These are phyloP conservation scores for Saksenaea vasiformis DNA, from an alignment of 371 early-diverging fungal species.

Conservation along the genomic window DNA sequence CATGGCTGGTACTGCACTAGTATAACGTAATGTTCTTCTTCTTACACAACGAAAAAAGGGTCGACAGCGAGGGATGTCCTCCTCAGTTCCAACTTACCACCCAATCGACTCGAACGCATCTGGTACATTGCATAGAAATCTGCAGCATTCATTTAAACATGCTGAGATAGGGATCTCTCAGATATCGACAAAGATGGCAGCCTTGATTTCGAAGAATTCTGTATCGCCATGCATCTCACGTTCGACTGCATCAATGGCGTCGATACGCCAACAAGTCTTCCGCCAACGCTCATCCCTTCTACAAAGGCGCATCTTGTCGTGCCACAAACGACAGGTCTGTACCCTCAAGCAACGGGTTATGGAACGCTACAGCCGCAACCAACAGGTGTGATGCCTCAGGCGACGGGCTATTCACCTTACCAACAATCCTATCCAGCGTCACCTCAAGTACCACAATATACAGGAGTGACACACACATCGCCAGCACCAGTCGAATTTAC, in stretches of 20 bases:
- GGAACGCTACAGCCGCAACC: conserved; percentile 28
- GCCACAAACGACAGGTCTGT: conserved; percentile 16
- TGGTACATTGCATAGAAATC: conserved; percentile 49
- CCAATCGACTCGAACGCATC: conserved; percentile 69
- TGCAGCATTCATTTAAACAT: background rate
- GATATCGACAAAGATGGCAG: conserved; percentile 90
- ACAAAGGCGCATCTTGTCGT: conserved; percentile 31
- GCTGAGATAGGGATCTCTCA: conserved; percentile 70
- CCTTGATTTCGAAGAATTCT: conserved; percentile 88
- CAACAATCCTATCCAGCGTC: conserved; percentile 23
- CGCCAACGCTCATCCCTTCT: conserved; percentile 53
- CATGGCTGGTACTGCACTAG: conserved; percentile 59
- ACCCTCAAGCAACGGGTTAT: conserved; percentile 36
- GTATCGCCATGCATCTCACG: conserved; percentile 81
- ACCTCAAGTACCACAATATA: conserved; percentile 17
- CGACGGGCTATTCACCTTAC: conserved; percentile 23
- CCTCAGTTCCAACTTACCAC: conserved; percentile 71
- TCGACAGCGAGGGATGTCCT: conserved; percentile 67
- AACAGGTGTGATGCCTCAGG: conserved; percentile 10
- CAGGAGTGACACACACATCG: conserved; percentile 20
- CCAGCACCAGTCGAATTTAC: conserved; percentile 59
- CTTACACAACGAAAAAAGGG: conserved; percentile 39
- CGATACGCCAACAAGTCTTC: conserved; percentile 62
- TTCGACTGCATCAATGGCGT: conserved; percentile 67
- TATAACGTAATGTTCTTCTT: background rate